These are phyloP conservation scores for Phytopythium ostracodes DNA, from an alignment of 352 stramenopile genomes.

Conservation along the genomic window DNA sequence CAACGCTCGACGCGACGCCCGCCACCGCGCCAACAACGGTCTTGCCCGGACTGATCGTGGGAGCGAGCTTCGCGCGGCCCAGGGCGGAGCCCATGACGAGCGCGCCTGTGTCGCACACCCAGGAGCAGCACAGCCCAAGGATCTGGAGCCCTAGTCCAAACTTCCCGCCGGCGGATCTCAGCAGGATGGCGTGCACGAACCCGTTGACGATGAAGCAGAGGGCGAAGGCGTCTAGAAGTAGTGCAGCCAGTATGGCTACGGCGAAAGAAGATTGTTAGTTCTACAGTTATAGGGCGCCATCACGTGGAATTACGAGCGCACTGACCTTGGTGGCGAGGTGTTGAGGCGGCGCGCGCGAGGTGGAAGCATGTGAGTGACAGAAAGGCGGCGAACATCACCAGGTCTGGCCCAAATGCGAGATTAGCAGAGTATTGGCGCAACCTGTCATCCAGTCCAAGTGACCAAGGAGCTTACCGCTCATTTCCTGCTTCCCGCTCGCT, in stretches of 20 bases:
- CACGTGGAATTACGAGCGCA: slow-evolving; percentile 4
- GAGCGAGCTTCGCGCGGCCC: slow-evolving; percentile 55
- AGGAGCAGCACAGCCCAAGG: slow-evolving; percentile 53
- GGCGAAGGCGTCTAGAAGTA: background rate
- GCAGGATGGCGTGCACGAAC: slow-evolving; percentile 57
- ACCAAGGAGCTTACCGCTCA: background rate
- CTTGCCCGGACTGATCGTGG: slow-evolving; percentile 64
- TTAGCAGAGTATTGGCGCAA: background rate
- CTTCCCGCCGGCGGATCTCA: slow-evolving; percentile 37
- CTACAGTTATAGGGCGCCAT: background rate
- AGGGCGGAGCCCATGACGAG: slow-evolving; percentile 51
- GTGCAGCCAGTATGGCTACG: background rate
- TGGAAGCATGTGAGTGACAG: background rate
- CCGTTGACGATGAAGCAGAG: slow-evolving; percentile 40
- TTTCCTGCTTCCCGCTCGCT: slow-evolving; percentile 25
- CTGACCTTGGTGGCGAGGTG: background rate
- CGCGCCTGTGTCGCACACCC: slow-evolving; percentile 65
- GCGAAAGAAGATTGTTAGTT: background rate
- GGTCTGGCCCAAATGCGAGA: background rate
- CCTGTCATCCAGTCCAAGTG: slow-evolving; percentile 16
- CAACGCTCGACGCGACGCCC: slow-evolving; percentile 42
- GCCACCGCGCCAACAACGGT: slow-evolving; percentile 50
- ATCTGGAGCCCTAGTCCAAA: slow-evolving; percentile 62
- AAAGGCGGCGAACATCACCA: slow-evolving; percentile 4
- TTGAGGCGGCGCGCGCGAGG: background rate